Conservation (phyloP, 2,329 filamentous ascomycete genomes). For the Pseudocercospora pini-densiflorae region DNA sequence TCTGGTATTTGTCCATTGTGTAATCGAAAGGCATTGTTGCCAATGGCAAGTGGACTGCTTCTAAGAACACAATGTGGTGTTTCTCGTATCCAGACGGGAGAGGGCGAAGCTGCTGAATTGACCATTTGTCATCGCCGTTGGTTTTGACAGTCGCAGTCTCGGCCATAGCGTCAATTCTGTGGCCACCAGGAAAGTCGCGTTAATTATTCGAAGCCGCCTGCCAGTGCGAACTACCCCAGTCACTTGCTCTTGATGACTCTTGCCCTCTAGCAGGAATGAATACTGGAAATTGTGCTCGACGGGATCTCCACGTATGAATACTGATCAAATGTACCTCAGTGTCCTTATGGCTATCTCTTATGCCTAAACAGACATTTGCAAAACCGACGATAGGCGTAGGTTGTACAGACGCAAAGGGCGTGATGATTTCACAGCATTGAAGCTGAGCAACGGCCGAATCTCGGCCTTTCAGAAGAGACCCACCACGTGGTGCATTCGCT, state of each 20-base stretch:
- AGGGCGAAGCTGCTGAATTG: conserved; percentile 20
- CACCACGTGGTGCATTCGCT: not conserved
- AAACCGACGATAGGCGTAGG: not conserved
- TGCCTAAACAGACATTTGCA: not conserved
- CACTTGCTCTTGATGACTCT: no score
- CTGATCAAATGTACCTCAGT: no score
- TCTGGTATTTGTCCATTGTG: conserved; percentile 26
- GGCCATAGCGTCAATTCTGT: not conserved
- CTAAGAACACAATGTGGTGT: conserved; percentile 30
- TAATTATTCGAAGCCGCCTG: not conserved
- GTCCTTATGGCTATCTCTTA: not conserved
- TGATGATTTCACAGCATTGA: not conserved
- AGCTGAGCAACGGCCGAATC: not conserved
- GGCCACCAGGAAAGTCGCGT: not conserved
- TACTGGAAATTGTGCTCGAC: no score
- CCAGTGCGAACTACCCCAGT: no score
- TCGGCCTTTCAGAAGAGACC: not conserved
- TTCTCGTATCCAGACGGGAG: conserved; percentile 26
- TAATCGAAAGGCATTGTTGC: conserved; percentile 24
- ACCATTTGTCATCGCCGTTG: conserved; percentile 13
- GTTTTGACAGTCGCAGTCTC: not conserved
- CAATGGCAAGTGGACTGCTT: conserved; percentile 27
- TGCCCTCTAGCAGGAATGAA: no score
- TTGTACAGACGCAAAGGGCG: not conserved
- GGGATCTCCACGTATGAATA: no score